Base-by-base conservation (phyloP, 169 alveolate genomes). In the Plasmodium malariae region DNA sequence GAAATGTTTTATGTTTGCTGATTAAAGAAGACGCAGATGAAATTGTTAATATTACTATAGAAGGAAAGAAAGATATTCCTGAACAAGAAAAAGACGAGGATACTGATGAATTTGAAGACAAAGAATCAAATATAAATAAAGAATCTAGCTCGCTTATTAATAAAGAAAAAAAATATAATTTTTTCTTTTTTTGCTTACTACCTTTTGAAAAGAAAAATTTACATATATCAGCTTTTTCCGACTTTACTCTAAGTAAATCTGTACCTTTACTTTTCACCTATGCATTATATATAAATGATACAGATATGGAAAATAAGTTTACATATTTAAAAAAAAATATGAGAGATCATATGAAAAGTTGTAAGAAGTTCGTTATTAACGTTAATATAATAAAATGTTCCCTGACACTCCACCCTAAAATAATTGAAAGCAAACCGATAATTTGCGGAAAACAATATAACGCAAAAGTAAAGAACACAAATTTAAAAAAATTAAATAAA, bases 201-300 rank as follows among this genome's bases (percentile, higher is more conserved):
- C 91, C 91, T 40, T 83, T 83, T 51, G 91, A 83, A 83, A 83
- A 65, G 30, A 83, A 71, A 57, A 83, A 37, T 70, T 0, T 83
- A 45, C 21, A 83, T 43, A 51, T 83, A 21, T 65, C 71, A 5
- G 91, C 91, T 57, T 51, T 12, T 83, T 67, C 73, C 59, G 43
- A 83, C 36, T 67, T 37, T 43, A 67, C 62, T 68, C 19, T 83
- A 32, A 67, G 1, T 34, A 54, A 65, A 83, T 67, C 85, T 4
- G 43, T 83, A 14, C 83, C 91, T 19, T 43, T 83, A 43, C 36
- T 83, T 32, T 70, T 83, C 62, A 51, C 63, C 26, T 45, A 67
- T 30, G 48, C 67, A 59, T 59, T 67, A 45, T 83, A 83, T 70
- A 67, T 51, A 65, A 83, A 83, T 67, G 48, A 83, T 70, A 72